phyloP scores from a whole-genome alignment of 441 rosid species.

The Raphanus hybrid region DNA sequence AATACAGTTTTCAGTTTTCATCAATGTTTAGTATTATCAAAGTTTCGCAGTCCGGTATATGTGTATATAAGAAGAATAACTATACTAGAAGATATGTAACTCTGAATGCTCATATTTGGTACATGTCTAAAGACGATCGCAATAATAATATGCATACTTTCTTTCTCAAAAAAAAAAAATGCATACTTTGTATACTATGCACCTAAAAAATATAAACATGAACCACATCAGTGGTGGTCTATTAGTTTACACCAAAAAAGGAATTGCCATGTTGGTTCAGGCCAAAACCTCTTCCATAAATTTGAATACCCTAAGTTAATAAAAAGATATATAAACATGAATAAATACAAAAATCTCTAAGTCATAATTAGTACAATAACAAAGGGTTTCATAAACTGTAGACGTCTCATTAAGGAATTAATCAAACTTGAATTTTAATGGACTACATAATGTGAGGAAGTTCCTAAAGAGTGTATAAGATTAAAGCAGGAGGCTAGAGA shows the following conservation, averaged over 20 bases:
- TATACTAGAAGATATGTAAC: slow-evolving; percentile 13
- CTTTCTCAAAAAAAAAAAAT: background rate
- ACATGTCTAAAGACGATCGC: slow-evolving; percentile 1
- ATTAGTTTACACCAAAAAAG: no score
- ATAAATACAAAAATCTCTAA: background rate
- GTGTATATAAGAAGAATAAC: background rate
- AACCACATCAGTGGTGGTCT: no score
- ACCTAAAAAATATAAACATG: background rate
- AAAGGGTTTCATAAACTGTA: background rate
- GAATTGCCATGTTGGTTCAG: no score
- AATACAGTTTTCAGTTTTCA: background rate
- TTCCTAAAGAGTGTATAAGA: slow-evolving; percentile 5
- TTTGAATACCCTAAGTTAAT: no score
- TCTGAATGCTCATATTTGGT: background rate
- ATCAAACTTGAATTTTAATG: background rate
- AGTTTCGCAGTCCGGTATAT: background rate
- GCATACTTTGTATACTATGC: background rate
- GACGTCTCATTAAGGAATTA: slow-evolving; percentile 1
- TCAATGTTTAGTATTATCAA: background rate
- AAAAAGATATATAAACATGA: background rate
- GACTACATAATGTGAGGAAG: background rate
- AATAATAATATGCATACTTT: background rate
- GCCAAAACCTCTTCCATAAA: no score
- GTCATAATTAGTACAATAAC: background rate
- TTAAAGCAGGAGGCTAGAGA: background rate